Evolutionary conservation across 345 rosid species (phyloP).

Genomic region (Cardamine resedifolia): DNA sequence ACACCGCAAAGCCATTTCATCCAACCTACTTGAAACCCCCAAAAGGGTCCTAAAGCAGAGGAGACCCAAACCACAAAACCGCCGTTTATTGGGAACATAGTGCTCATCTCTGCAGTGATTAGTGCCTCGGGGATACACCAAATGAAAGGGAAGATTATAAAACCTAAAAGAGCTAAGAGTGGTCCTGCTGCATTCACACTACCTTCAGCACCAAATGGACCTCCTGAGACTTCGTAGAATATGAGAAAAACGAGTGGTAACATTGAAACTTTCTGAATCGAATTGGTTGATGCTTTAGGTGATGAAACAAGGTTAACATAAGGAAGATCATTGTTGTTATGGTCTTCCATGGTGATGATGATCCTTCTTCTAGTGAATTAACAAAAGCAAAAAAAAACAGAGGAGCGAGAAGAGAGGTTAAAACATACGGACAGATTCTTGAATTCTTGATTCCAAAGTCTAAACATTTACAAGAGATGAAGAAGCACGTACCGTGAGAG

Average conservation of each 20-base stretch:
- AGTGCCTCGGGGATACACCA: slow-evolving; percentile 81
- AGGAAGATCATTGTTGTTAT: slow-evolving; percentile 27
- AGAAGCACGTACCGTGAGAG: background rate
- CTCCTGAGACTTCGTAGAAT: slow-evolving; percentile 50
- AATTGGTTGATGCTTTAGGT: slow-evolving; percentile 30
- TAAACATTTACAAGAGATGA: background rate
- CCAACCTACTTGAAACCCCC: slow-evolving; percentile 87
- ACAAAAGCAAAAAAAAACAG: background rate
- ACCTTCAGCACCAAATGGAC: slow-evolving; percentile 71
- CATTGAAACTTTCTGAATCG: slow-evolving; percentile 52
- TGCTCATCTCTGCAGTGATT: slow-evolving; percentile 82
- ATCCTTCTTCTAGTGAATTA: slow-evolving; percentile 34
- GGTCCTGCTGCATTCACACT: slow-evolving; percentile 79
- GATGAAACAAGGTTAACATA: slow-evolving; percentile 20
- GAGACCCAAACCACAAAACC: slow-evolving; percentile 86
- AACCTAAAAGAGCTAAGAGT: slow-evolving; percentile 58
- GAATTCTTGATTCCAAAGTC: background rate
- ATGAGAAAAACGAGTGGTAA: slow-evolving; percentile 71
- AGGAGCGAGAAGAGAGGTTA: background rate
- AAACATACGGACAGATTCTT: background rate
- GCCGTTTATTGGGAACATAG: slow-evolving; percentile 75
- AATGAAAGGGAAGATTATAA: slow-evolving; percentile 62
- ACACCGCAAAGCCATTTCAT: slow-evolving; percentile 85
- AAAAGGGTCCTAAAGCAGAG: slow-evolving; percentile 63
- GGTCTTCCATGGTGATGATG: slow-evolving; percentile 39